A percentile compares a stretch with the other conserved stretches of the same genome.
Evolutionary conservation across 2,329 filamentous ascomycete species (phyloP).

Genomic region (Rhexocercosporidium sp.): DNA sequence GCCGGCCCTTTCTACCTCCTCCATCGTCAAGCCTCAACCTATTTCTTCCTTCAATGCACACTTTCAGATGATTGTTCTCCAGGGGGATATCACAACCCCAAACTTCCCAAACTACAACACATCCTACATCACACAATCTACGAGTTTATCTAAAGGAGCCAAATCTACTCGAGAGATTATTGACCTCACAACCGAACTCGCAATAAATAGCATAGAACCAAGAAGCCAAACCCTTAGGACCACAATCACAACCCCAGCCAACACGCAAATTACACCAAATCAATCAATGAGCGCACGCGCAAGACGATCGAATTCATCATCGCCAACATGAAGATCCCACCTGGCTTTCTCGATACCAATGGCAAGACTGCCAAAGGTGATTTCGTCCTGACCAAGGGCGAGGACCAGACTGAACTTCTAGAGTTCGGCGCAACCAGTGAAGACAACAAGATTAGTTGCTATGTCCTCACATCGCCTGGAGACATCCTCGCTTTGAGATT

Average conservation of each 20-base stretch:
- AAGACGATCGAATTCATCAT: not conserved
- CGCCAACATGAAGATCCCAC: not conserved
- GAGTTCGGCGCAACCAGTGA: conserved; percentile 3
- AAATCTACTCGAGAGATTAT: no score
- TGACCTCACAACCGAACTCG: no score
- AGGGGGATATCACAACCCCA: no score
- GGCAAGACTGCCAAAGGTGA: conserved; percentile 7
- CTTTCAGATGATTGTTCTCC: no score
- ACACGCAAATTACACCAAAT: not conserved
- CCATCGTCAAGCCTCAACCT: no score
- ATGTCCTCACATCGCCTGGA: conserved; percentile 25
- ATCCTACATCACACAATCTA: no score
- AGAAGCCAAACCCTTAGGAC: not conserved
- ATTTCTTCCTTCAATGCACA: no score
- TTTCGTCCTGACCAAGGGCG: not conserved
- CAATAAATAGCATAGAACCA: not conserved
- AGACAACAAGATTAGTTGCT: conserved; percentile 25
- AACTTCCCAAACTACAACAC: no score
- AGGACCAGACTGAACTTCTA: not conserved
- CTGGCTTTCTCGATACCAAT: conserved; percentile 3
- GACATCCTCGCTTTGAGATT: conserved; percentile 25
- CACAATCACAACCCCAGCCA: not conserved
- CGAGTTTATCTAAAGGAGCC: no score
- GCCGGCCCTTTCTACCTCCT: no score
- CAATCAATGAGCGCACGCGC: not conserved